Evolutionary conservation across 148 eudicot genomes (phyloP), one percentile per base, ranked within the genome.

Genomic region (Spergularia marina): DNA sequence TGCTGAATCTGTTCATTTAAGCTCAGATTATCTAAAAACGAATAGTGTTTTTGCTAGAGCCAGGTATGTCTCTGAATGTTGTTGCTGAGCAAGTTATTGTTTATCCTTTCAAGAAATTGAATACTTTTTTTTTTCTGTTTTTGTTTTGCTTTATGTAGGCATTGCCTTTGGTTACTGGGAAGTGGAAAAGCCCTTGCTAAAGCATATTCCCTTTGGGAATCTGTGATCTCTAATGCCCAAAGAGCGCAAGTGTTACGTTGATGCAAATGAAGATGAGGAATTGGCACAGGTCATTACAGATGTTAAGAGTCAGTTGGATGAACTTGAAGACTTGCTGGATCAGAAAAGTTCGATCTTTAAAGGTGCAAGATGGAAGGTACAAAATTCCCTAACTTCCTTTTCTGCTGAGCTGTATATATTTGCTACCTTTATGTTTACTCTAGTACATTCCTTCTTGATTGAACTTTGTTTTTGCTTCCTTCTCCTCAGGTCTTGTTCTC

Each of bases 121-220:
- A 34, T 41, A 41, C 30, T 0, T 0, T 5, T 51, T 51, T 6
- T 1, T 44, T 6, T 10, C 11, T 65, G 0, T 36, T 36, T 72
- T 4, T 34, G 16, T 79, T 69, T 58, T 74, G 34, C 23, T 16
- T 8, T 2, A 12, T 2, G 18, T 39, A 91, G 96, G 69, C 85
- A 86, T 40, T 87, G 90, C 56, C 83, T 91, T 0, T 86, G 91
- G 97, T 76, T 91, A 14, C 39, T 91, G 14, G 97, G 97, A 16
- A 77, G 78, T 58, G 87, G 25, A n/a, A 60, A 67, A 30, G 74
- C 86, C 7, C 79, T 89, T 14, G 49, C 16, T 12, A 78, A 71
- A 4, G 78, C 74, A 52, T 69, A 60, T 11, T 65, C 75, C 0
- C 40, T 89, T 17, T 91, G 97, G 93, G 39, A 68, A 66, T 68